phyloP scores from a whole-genome alignment of 179 eudicot genomes.

The Nepenthes alata region DNA sequence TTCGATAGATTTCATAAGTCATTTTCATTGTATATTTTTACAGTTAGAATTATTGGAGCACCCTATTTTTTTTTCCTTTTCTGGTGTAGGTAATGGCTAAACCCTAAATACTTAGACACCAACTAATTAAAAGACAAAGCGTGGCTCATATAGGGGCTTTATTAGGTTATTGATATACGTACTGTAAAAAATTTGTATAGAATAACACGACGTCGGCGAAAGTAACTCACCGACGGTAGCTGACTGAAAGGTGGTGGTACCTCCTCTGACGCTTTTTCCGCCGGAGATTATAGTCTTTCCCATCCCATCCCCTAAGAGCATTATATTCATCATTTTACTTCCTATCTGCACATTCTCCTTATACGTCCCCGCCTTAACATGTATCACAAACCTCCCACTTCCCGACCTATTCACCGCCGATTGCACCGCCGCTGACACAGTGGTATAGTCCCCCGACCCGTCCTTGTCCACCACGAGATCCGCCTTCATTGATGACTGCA shows the following conservation, averaged over 20 bases:
- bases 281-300: constrained; percentile 4
- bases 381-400: constrained; percentile 25
- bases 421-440: constrained; percentile 22
- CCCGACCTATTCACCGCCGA: constrained; percentile 20
- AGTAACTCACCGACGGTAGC: constrained; percentile 3
- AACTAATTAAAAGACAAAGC: too few species aligned
- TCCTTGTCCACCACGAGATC: constrained; percentile 37
- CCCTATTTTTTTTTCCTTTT: too few species aligned
- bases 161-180: too few species aligned
- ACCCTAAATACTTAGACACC: too few species aligned
- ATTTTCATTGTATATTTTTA: too few species aligned
- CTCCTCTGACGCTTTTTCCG: neutral
- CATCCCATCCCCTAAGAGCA: constrained; percentile 6
- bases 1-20: too few species aligned
- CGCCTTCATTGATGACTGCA: constrained; percentile 17
- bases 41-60: too few species aligned
- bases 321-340: neutral
- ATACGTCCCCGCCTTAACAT: constrained; percentile 30
- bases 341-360: constrained; percentile 18
- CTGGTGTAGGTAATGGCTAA: too few species aligned
- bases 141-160: too few species aligned
- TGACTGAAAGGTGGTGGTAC: neutral
- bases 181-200: too few species aligned
- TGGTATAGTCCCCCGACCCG: constrained; percentile 34
- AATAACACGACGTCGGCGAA: too few species aligned